Conservation (phyloP, 1,284 basidiomycete species). For the Hymenochaete sp. region DNA sequence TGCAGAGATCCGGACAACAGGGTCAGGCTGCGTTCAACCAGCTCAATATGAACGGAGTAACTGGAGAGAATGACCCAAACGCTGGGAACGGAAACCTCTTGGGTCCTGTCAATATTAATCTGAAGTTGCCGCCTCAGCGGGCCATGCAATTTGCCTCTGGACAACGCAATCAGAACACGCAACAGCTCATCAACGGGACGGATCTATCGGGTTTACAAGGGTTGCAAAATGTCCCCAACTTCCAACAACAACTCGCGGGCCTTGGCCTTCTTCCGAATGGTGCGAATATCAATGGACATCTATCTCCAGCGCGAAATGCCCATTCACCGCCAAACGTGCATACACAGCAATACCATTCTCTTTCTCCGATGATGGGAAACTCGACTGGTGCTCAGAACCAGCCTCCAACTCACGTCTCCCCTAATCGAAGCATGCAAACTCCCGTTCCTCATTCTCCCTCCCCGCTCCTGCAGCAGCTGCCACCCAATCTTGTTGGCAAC, state of each 20-base stretch:
- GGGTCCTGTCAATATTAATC: constrained; percentile 28
- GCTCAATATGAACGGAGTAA: constrained; percentile 5
- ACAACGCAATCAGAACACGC: constrained; percentile 12
- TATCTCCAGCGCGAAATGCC: constrained; percentile 11
- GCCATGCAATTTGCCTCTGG: constrained; percentile 31
- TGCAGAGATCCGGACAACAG: constrained; percentile 24
- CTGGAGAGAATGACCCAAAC: constrained; percentile 17
- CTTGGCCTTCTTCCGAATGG: constrained; percentile 6
- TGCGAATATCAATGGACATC: constrained; percentile 12
- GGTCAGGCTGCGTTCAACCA: constrained; percentile 21
- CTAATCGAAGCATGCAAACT: constrained; percentile 15
- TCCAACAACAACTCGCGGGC: constrained; percentile 5
- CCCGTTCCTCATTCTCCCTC: constrained; percentile 16
- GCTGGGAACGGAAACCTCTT: constrained; percentile 30
- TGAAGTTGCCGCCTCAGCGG: constrained; percentile 35
- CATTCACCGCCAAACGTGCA: constrained; percentile 11
- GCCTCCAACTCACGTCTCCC: constrained; percentile 8
- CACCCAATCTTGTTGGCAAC: constrained; percentile 10
- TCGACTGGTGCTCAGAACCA: constrained; percentile 12
- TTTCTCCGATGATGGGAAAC: constrained; percentile 11
- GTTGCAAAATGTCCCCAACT: constrained; percentile 12
- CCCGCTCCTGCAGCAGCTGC: constrained; percentile 16
- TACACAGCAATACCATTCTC: constrained; percentile 8
- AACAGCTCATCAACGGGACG: neutral
- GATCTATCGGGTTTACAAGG: neutral